Evolutionary conservation across 495 filamentous ascomycete genomes (phyloP).

Genomic region (Talaromyces stipitatus): DNA sequence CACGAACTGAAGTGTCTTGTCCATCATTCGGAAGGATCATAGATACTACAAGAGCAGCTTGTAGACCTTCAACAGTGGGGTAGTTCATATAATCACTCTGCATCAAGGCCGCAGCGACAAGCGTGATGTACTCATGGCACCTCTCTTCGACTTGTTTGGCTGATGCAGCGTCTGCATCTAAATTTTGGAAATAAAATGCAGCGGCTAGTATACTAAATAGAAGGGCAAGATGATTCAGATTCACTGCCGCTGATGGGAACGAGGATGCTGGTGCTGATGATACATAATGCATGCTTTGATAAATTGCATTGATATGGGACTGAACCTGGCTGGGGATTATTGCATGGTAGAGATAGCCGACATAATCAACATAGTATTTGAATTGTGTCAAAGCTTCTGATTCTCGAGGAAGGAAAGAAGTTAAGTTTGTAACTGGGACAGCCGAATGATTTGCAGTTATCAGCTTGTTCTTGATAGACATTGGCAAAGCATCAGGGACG

Average conservation of each 20-base stretch:
- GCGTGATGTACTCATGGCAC: constrained; percentile 20
- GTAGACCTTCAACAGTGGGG: constrained; percentile 36
- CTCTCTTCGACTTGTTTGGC: constrained; percentile 19
- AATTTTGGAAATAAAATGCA: constrained; percentile 26
- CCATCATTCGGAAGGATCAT: constrained; percentile 24
- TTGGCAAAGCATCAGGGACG: constrained; percentile 20
- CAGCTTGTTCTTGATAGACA: constrained; percentile 15
- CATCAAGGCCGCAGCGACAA: constrained; percentile 27
- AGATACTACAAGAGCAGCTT: constrained; percentile 34
- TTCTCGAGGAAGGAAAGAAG: constrained; percentile 18
- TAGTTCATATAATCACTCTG: constrained; percentile 25
- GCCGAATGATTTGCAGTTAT: constrained; percentile 4
- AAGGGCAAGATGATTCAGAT: constrained; percentile 24
- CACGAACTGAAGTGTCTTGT: constrained; percentile 18
- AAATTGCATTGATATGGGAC: constrained; percentile 26
- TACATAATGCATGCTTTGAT: constrained; percentile 14
- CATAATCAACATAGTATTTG: constrained; percentile 25
- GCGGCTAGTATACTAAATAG: constrained; percentile 32
- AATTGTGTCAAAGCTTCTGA: constrained; percentile 23
- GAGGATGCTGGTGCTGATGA: background rate
- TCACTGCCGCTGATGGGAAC: constrained; percentile 1
- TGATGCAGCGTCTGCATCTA: constrained; percentile 11
- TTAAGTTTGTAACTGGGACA: constrained; percentile 7
- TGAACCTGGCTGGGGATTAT: constrained; percentile 20
- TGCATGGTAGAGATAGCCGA: constrained; percentile 34